A percentile compares a stretch with the other conserved stretches of the same genome.
These are phyloP conservation scores for Microascus cirrosus DNA, from an alignment of 2,329 filamentous ascomycete species.

Conservation along the genomic window DNA sequence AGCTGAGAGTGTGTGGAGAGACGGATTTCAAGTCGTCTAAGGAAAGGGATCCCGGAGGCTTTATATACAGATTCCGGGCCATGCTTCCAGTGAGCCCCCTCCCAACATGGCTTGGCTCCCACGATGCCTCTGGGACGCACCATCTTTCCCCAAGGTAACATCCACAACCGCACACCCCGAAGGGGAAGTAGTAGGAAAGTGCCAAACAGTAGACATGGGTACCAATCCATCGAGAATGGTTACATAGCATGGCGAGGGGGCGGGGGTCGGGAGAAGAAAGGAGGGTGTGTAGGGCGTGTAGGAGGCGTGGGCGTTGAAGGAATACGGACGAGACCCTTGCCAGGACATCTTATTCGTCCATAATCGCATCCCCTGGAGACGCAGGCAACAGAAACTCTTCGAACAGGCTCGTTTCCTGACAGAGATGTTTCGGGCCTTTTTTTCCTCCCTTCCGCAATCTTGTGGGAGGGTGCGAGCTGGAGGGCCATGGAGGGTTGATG, in stretches of 20 bases:
- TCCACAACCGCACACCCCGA: neutral
- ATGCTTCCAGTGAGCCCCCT: neutral
- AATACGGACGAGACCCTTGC: neutral
- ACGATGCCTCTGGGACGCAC: neutral
- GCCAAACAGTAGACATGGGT: neutral
- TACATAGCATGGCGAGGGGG: neutral
- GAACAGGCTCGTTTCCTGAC: neutral
- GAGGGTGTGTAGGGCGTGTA: neutral
- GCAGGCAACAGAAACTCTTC: neutral
- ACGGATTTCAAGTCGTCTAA: neutral
- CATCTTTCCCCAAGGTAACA: neutral
- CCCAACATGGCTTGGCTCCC: neutral
- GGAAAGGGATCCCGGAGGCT: neutral
- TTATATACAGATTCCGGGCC: conserved; percentile 1
- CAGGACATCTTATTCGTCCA: neutral
- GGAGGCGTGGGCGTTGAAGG: neutral
- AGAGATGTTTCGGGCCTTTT: neutral
- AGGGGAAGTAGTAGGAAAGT: neutral
- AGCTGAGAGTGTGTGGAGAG: neutral
- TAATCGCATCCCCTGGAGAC: neutral
- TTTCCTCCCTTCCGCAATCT: neutral
- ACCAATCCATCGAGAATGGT: neutral
- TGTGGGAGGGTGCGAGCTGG: neutral
- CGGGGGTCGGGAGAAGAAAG: neutral
- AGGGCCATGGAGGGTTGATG: too few relatives aligned